Evolutionary conservation across 805 yeast species (phyloP).

Genomic region (Saccharomyces paradoxus): DNA sequence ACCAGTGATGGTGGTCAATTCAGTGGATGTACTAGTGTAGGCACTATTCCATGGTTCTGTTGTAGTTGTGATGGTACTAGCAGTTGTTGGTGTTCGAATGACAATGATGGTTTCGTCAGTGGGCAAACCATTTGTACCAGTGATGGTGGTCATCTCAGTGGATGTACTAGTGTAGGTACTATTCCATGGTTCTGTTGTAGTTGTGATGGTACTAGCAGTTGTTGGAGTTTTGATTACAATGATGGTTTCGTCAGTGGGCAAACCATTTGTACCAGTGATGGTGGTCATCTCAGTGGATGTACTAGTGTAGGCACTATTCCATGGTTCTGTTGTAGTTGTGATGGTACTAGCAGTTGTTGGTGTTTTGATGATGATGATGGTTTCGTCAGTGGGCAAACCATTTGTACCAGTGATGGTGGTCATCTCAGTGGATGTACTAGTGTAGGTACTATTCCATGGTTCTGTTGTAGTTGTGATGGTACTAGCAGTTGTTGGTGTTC

Average conservation of each 20-base stretch:
- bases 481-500: background rate
- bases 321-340: background rate
- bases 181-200: too few species aligned
- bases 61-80: background rate
- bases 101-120: too few species aligned
- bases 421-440: background rate
- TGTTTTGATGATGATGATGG: background rate
- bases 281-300: background rate
- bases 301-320: background rate
- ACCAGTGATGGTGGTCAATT: background rate
- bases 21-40: background rate
- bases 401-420: background rate
- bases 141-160: background rate
- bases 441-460: background rate
- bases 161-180: background rate
- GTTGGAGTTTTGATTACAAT: background rate
- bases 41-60: background rate
- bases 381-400: background rate
- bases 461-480: background rate
- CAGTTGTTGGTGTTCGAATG: too few species aligned
- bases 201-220: background rate
- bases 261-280: background rate
- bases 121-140: too few species aligned
- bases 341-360: background rate
- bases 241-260: background rate